Evolutionary conservation across 805 yeast species (phyloP), one percentile per base, ranked within the genome.

Genomic region (Priceomyces melissophilus): DNA sequence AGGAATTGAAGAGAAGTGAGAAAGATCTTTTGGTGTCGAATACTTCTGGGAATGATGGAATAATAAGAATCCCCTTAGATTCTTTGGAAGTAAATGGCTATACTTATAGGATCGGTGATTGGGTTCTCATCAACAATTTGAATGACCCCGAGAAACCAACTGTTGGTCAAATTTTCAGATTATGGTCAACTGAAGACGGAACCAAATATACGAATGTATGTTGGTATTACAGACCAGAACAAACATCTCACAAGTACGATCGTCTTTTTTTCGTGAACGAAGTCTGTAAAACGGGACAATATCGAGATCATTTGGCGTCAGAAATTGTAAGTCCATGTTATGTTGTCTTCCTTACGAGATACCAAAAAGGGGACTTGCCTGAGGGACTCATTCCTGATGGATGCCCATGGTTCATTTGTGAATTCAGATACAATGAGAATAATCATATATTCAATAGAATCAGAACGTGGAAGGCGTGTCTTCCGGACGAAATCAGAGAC

Each of bases 141-240:
- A 90, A 89, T 61, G 97, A 91, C 63, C 81, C 84, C 2, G 75
- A 82, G 23, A 86, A 87, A 60, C 98, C 99, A 11, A 90, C 90
- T 14, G 87, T 89, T 28, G 96, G 95, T 11, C 99, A 93, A 63
- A 78, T 93, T 23, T 93, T 91, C 68, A 77, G 96, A 54, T 77
- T 93, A 46, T 93, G 99, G 99, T 79, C 82, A 44, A 74, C 79
- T n/a, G 95, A 89, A 48, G 95, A 90, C 41, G 78, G 79, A 8
- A 81, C 82, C 53, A 78, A 83, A 45, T 90, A 90, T 81, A 77
- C 90, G 57, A 91, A 93, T 59, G 96, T 87, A 30, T 93, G 98
- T 69, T 93, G 98, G 99, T 93, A 91, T 64, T 84, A 87, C 56
- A 80, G 98, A 52, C 96, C 99, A 1, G 98, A 93, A 61, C 97